These are phyloP conservation scores for Fusarium robinianum DNA, from an alignment of 2,329 filamentous ascomycete species.

Conservation along the genomic window DNA sequence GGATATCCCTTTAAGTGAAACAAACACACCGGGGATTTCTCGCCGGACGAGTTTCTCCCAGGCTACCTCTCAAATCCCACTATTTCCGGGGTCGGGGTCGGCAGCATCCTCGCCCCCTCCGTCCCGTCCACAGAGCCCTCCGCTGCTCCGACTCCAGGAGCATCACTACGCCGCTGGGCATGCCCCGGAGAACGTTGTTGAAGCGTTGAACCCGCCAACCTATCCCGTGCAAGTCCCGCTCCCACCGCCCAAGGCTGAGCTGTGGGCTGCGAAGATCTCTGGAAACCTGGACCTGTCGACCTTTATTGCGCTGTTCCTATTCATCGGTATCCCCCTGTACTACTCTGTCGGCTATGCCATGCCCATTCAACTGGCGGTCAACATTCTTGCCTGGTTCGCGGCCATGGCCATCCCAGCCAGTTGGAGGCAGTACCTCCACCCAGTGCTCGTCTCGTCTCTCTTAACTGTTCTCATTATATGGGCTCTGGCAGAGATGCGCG, in stretches of 20 bases:
- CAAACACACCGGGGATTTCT: constrained; percentile 35
- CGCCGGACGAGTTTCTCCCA: constrained; percentile 34
- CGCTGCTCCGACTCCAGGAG: constrained; percentile 36
- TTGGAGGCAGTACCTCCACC: constrained; percentile 60
- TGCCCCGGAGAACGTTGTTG: constrained; percentile 20
- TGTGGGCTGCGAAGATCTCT: constrained; percentile 55
- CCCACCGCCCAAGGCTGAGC: constrained; percentile 51
- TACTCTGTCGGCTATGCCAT: constrained; percentile 57
- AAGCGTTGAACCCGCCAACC: constrained; percentile 25
- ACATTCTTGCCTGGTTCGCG: constrained; percentile 56
- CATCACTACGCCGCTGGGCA: constrained; percentile 33
- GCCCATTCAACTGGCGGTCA: constrained; percentile 53
- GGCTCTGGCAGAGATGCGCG: constrained; percentile 53
- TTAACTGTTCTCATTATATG: constrained; percentile 58
- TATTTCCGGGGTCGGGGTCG: constrained; percentile 22
- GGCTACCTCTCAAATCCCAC: constrained; percentile 30
- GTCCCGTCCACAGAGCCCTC: constrained; percentile 35
- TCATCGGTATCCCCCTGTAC: constrained; percentile 59
- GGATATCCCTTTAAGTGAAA: constrained; percentile 50
- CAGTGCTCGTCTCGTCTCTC: constrained; percentile 60
- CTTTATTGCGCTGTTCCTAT: constrained; percentile 52
- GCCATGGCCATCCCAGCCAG: constrained; percentile 53
- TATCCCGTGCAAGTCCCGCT: constrained; percentile 47
- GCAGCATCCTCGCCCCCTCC: constrained; percentile 22
- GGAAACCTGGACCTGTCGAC: constrained; percentile 51